A percentile compares a stretch with the other conserved stretches of the same genome.
These are phyloP conservation scores for Suhomyces kunorum DNA, from an alignment of 1,139 yeast species.

Conservation along the genomic window DNA sequence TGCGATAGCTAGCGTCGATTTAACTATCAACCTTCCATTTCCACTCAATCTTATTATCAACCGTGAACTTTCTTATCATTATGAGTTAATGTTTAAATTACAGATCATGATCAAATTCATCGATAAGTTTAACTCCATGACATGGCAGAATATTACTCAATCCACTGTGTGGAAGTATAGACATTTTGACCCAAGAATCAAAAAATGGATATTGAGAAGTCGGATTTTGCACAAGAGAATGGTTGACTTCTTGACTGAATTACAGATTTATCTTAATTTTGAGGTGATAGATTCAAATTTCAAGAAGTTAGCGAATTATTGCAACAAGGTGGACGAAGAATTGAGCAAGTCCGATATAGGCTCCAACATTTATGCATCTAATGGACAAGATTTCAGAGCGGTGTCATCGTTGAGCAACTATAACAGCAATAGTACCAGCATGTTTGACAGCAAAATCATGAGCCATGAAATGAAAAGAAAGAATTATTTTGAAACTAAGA, in stretches of 20 bases:
- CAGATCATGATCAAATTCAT: slow-evolving; percentile 63
- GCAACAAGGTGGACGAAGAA: slow-evolving; percentile 22
- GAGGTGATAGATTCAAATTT: slow-evolving; percentile 66
- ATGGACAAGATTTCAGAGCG: slow-evolving; percentile 1
- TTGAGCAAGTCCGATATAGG: slow-evolving; percentile 19
- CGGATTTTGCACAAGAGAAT: slow-evolving; percentile 62
- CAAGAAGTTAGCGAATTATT: slow-evolving; percentile 35
- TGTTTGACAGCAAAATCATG: slow-evolving; percentile 34
- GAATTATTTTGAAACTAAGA: slow-evolving; percentile 6
- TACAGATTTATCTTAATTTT: slow-evolving; percentile 56
- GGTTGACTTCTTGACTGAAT: slow-evolving; percentile 58
- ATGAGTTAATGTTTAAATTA: slow-evolving; percentile 78
- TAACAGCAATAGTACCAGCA: slow-evolving; percentile 31
- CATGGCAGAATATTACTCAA: slow-evolving; percentile 75
- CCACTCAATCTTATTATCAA: slow-evolving; percentile 79
- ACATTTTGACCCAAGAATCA: slow-evolving; percentile 42
- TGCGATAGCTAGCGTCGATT: slow-evolving; percentile 49
- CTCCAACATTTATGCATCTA: slow-evolving; percentile 10
- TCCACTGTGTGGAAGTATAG: slow-evolving; percentile 66
- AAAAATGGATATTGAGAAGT: slow-evolving; percentile 59
- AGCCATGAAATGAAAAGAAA: slow-evolving; percentile 8
- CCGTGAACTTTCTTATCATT: slow-evolving; percentile 71
- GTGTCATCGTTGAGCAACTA: slow-evolving; percentile 18
- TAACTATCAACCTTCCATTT: slow-evolving; percentile 75
- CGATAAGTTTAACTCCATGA: slow-evolving; percentile 57